These are phyloP conservation scores for Suhomyces kunorum DNA, from an alignment of 1,139 yeast genomes.

Conservation along the genomic window DNA sequence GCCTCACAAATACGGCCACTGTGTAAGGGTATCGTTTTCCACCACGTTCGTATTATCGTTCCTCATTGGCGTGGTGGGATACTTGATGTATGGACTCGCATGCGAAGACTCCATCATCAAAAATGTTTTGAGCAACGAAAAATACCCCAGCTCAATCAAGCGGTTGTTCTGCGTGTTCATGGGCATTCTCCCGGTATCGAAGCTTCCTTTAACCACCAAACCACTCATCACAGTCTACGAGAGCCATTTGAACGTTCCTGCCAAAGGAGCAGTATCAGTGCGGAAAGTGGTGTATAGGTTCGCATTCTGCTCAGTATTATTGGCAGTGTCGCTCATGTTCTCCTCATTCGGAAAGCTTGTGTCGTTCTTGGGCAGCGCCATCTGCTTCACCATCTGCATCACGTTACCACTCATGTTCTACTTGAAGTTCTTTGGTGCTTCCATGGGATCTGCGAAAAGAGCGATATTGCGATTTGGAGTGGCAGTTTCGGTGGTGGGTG, in stretches of 20 bases:
- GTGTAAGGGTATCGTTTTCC: constrained; percentile 36
- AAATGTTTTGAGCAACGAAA: constrained; percentile 36
- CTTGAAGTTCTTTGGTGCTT: constrained; percentile 52
- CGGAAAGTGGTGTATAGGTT: constrained; percentile 24
- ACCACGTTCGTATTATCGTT: constrained; percentile 38
- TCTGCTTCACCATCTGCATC: constrained; percentile 79
- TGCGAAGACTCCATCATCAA: constrained; percentile 44
- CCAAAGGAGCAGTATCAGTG: neutral
- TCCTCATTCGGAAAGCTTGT: constrained; percentile 82
- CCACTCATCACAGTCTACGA: constrained; percentile 48
- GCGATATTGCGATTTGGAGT: constrained; percentile 48
- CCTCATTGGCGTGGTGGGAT: constrained; percentile 38
- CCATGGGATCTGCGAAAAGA: constrained; percentile 41
- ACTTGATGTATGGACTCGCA: constrained; percentile 41
- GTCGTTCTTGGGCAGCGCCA: constrained; percentile 78
- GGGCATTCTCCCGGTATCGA: constrained; percentile 45
- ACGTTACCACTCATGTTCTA: constrained; percentile 77
- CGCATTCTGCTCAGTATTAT: constrained; percentile 26
- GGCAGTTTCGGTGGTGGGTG: constrained; percentile 44
- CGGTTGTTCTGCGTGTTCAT: constrained; percentile 35
- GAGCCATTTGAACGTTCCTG: constrained; percentile 14
- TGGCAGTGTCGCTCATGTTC: constrained; percentile 57
- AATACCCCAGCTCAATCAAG: constrained; percentile 36
- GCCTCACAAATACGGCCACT: constrained; percentile 44
- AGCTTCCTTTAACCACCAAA: constrained; percentile 41